Evolutionary conservation across 2,329 filamentous ascomycete species (phyloP), one percentile per base, ranked within the genome.

Genomic region (Penicillium sp.): DNA sequence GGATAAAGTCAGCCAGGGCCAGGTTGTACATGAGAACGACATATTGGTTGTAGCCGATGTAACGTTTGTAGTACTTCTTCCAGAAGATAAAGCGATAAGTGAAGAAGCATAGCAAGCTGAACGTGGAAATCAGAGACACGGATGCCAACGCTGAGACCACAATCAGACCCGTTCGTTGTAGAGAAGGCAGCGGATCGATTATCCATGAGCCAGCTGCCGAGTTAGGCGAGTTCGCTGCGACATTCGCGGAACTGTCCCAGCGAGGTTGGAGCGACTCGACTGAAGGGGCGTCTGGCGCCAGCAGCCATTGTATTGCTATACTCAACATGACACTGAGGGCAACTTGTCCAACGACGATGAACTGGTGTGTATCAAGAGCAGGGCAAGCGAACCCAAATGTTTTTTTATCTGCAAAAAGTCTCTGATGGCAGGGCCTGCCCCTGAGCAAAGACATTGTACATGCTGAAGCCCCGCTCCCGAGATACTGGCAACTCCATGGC

Each of bases 21-120:
- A 82, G 72, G 54, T 82, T 81, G 69, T 79, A 81, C 57, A 82
- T 81, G 38, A 82, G 74, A 42, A 82, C 72, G 25, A 82, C 72
- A 58, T 78, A 81, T 71, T 82, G 80, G 59, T 82, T 82, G 68
- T 80, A 78, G 38, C 63, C 63, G n/a, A 64, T 64, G 39, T 64
- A 64, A 7, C 60, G 63, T 34, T 54, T 57, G 50, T 64, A 64
- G 42, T 61, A 61, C 39, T 55, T 58, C 34, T 55, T 58, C 63
- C 63, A 64, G 37, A 64, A 64, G 12, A 63, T 61, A 34, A 64
- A 61, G 15, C 60, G 63, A 42, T 64, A 64, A 34, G 63, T 63
- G 17, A 64, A 59, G 25, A 63, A 64, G 38, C 55, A 57, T 35
- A 64, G 37, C 15, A 64, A 48, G 50, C 48, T 38, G 28, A 63